Evolutionary conservation across 106 monocot species (phyloP), one percentile per base, ranked within the genome.

Genomic region (Dioscorea zingiberensis): DNA sequence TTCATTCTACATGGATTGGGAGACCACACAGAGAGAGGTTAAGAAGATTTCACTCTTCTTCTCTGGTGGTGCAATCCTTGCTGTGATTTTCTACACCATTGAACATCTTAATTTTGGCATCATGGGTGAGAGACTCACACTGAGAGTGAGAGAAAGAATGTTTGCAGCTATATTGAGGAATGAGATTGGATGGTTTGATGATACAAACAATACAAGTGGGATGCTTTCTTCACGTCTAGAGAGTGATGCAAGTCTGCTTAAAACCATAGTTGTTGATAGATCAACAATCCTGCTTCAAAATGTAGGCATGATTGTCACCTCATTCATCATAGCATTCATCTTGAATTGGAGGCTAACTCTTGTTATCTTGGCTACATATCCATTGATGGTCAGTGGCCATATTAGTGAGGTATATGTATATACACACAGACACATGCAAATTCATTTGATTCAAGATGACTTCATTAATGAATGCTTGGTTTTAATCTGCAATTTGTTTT

Each of bases 1-100:
- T 44, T 98, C 97, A 16, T 98, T 80, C 73, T 98, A 98, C 59
- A 85, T 88, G 88, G 86, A 71, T 19, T 98, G 92, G 97, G 97
- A 92, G 45, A 86, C 88, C 25, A 92, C 97, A 6, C 64, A 85
- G 60, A 74, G 60, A 61, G 97, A 98, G 60, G 86, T 98, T 28
- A 92, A 74, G 68, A 98, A 80, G 80, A 89, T 92, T 19, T 73
- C 97, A 2, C 44, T 93, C 5, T 73, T 98, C 57, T 98, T 98
- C 73, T 84, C 75, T 30, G 81, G 86, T 9, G 92, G 92, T 21
- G 92, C 97, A 19, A 63, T 89, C 10, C 38, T 88, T n/a, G 85
- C 81, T 18, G 81, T 92, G 53, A 76, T 89, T 67, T 69, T 93
- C 47, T 83, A 98, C 66, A 76, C 77, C 28, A 61, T 93, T 44